Evolutionary conservation across 306 rosid genomes (phyloP).

Genomic region (Astragalus membranaceus): DNA sequence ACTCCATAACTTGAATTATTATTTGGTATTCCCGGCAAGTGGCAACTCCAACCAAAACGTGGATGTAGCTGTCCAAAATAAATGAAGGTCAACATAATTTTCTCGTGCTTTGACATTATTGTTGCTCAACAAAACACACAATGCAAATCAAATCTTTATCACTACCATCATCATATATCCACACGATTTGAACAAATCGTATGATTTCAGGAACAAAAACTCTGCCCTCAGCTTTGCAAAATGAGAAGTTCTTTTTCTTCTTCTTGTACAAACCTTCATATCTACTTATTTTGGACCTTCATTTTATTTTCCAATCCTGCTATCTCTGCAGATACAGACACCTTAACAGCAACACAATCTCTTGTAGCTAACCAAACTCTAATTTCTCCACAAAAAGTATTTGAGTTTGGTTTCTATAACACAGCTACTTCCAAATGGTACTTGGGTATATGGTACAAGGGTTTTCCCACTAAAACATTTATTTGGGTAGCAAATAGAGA

Average conservation of each 20-base stretch:
- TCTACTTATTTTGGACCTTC: background rate
- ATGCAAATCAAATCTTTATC: too few relatives aligned
- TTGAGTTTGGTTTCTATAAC: constrained; percentile 45
- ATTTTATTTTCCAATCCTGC: background rate
- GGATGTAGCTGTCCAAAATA: too few relatives aligned
- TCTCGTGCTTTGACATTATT: too few relatives aligned
- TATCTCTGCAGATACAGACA: constrained; percentile 23
- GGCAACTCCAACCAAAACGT: too few relatives aligned
- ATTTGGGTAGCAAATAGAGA: constrained; percentile 65
- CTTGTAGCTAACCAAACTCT: constrained; percentile 39
- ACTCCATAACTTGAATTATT: too few relatives aligned
- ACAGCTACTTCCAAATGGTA: constrained; percentile 28
- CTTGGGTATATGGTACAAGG: constrained; percentile 54
- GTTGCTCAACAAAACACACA: too few relatives aligned
- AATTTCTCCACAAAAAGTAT: constrained; percentile 29
- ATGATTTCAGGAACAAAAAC: background rate
- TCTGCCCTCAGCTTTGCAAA: background rate
- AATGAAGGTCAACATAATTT: too few relatives aligned
- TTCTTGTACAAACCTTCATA: background rate
- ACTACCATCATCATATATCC: too few relatives aligned
- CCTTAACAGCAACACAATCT: constrained; percentile 29
- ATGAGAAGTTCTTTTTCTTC: constrained; percentile 27
- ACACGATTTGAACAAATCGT: too few relatives aligned
- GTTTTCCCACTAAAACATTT: background rate
- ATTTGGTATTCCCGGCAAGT: too few relatives aligned